phyloP scores from a whole-genome alignment of 257 asterid genomes.

The Solanum clarkiae region DNA sequence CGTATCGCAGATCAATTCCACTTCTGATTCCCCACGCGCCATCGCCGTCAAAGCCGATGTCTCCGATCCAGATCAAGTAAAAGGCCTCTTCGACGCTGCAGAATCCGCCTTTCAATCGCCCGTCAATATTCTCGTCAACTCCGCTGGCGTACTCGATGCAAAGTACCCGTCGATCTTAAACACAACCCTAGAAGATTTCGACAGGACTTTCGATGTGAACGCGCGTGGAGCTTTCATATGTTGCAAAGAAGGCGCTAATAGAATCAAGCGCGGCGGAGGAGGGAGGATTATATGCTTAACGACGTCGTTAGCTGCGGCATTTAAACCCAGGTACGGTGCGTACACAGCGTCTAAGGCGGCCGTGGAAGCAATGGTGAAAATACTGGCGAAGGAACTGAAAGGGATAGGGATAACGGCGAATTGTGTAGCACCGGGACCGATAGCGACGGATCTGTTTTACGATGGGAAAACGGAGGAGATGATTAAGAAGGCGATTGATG shows the following conservation, averaged over 20 bases:
- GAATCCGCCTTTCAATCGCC: constrained; percentile 35
- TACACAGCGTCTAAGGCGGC: constrained; percentile 71
- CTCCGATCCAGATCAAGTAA: constrained; percentile 42
- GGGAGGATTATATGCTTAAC: constrained; percentile 52
- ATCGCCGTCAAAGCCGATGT: constrained; percentile 40
- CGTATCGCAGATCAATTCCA: constrained; percentile 17
- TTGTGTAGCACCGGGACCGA: constrained; percentile 53
- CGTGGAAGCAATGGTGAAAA: constrained; percentile 64
- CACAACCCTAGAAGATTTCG: constrained; percentile 42
- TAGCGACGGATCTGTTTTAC: constrained; percentile 55
- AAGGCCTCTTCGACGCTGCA: constrained; percentile 50
- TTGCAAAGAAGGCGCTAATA: constrained; percentile 41
- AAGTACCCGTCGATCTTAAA: constrained; percentile 37
- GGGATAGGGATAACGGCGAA: constrained; percentile 62
- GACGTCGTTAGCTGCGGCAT: constrained; percentile 32
- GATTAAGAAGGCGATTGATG: constrained; percentile 27
- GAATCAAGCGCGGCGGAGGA: constrained; percentile 54
- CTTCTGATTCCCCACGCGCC: constrained; percentile 11
- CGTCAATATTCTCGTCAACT: constrained; percentile 42
- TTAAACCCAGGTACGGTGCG: constrained; percentile 43
- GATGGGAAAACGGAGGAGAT: constrained; percentile 45
- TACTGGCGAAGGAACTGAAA: constrained; percentile 58
- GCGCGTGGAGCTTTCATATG: constrained; percentile 50
- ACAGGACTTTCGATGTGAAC: constrained; percentile 38
- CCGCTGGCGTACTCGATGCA: constrained; percentile 36